A percentile compares a stretch with the other conserved stretches of the same genome.
Evolutionary conservation across 1,139 yeast species (phyloP).

Genomic region (Suhomyces atakaporum): DNA sequence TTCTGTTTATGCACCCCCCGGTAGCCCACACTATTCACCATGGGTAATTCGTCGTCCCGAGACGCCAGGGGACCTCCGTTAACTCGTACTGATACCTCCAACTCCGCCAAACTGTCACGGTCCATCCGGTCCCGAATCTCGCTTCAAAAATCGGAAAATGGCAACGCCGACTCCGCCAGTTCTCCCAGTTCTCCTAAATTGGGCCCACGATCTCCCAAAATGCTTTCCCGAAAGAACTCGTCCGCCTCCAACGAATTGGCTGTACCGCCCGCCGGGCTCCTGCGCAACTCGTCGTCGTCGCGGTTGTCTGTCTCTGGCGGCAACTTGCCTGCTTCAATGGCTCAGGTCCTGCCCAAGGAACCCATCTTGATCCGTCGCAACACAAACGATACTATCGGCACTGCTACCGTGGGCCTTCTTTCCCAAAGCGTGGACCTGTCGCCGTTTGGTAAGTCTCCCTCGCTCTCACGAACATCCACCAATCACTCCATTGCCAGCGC

Average conservation of each 20-base stretch:
- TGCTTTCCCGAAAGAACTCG: constrained; percentile 44
- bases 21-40: too few species aligned
- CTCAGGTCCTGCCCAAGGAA: constrained; percentile 63
- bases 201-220: constrained; percentile 36
- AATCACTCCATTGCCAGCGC: constrained; percentile 32
- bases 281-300: constrained; percentile 16
- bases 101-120: constrained; percentile 51
- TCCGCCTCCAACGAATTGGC: constrained; percentile 10
- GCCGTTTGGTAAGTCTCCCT: constrained; percentile 13
- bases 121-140: constrained; percentile 50
- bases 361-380: constrained; percentile 57
- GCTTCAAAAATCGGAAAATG: constrained; percentile 34
- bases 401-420: constrained; percentile 11
- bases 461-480: constrained; percentile 36
- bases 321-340: constrained; percentile 67
- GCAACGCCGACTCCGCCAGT: constrained; percentile 18
- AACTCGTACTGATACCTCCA: constrained; percentile 55
- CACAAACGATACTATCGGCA: constrained; percentile 30
- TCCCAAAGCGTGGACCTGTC: constrained; percentile 13
- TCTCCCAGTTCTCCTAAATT: constrained; percentile 18
- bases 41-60: constrained; percentile 52
- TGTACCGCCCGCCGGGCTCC: constrained; percentile 14
- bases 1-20: background rate
- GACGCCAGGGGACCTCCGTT: constrained; percentile 42
- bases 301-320: constrained; percentile 15